These are phyloP conservation scores for Colletotrichum plurivorum DNA, from an alignment of 2,329 filamentous ascomycete species.

Conservation along the genomic window DNA sequence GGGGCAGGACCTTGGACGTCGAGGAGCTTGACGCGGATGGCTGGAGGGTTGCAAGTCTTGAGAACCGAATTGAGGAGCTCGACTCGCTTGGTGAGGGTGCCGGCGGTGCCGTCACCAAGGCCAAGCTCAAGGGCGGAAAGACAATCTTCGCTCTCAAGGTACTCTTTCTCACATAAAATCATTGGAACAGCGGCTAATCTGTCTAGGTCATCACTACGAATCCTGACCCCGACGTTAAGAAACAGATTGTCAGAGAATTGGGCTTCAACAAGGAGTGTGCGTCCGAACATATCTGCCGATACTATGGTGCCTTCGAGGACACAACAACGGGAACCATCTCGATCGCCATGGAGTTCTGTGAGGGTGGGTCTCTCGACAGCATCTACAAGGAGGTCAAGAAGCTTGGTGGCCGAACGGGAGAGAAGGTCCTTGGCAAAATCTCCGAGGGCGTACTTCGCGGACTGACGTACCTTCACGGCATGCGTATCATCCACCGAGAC, in stretches of 20 bases:
- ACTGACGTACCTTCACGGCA: conserved; percentile 92
- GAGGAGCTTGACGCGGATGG: conserved; percentile 96
- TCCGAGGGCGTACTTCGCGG: conserved; percentile 95
- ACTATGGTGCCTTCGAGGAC: conserved; percentile 97
- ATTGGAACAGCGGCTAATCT: conserved; percentile 3
- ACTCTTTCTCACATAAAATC: conserved; percentile 39
- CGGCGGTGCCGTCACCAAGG: conserved; percentile 93
- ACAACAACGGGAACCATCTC: conserved; percentile 96
- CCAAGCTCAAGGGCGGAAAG: conserved; percentile 90
- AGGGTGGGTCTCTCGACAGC: conserved; percentile 94
- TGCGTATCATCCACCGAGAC: conserved; percentile 98
- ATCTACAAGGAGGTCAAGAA: conserved; percentile 99
- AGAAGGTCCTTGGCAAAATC: conserved; percentile 97
- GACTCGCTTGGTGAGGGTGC: conserved; percentile 95
- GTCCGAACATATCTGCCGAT: conserved; percentile 95
- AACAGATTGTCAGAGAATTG: conserved; percentile 95
- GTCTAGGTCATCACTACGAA: conserved; percentile 95
- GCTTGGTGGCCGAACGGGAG: conserved; percentile 92
- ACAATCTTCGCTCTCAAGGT: conserved; percentile 98
- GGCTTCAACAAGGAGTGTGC: conserved; percentile 98
- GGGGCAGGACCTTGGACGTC: conserved; percentile 87
- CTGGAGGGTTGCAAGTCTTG: conserved; percentile 92
- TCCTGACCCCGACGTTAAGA: conserved; percentile 97
- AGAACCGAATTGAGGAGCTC: conserved; percentile 88
- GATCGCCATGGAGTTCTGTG: conserved; percentile 99